Conservation (phyloP, 139 green algal species). For the Pedinophyceae sp. region DNA sequence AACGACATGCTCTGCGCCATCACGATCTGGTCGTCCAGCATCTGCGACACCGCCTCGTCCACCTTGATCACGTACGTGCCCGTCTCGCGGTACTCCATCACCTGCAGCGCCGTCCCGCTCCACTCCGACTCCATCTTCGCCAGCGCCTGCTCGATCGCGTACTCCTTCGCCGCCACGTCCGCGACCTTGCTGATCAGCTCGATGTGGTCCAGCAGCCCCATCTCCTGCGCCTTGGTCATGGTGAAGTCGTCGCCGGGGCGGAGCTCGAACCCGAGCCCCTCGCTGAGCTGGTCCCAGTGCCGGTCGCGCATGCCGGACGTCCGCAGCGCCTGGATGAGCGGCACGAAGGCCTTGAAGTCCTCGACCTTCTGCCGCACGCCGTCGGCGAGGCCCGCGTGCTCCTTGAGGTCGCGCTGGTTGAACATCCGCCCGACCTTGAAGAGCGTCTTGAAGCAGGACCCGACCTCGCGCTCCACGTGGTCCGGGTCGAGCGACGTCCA, state of each 20-base stretch:
- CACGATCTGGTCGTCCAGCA: slow-evolving; percentile 72
- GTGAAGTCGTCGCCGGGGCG: slow-evolving; percentile 24
- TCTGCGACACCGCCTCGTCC: slow-evolving; percentile 53
- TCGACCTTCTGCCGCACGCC: slow-evolving; percentile 36
- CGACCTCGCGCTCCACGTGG: slow-evolving; percentile 41
- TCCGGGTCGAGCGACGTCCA: slow-evolving; percentile 41
- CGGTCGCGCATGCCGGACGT: slow-evolving; percentile 56
- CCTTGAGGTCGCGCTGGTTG: slow-evolving; percentile 17
- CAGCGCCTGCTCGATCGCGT: slow-evolving; percentile 52
- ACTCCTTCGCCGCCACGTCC: slow-evolving; percentile 61
- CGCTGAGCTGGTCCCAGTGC: slow-evolving; percentile 47
- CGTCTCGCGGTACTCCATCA: slow-evolving; percentile 58
- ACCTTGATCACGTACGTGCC: slow-evolving; percentile 66
- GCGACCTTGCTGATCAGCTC: slow-evolving; percentile 37
- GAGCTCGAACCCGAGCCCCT: slow-evolving; percentile 26
- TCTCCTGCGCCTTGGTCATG: slow-evolving; percentile 27
- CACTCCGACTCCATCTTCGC: slow-evolving; percentile 67
- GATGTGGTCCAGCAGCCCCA: slow-evolving; percentile 38
- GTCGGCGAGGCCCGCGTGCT: slow-evolving; percentile 42
- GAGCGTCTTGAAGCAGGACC: slow-evolving; percentile 26
- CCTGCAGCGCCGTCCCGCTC: slow-evolving; percentile 36
- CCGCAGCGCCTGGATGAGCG: slow-evolving; percentile 43
- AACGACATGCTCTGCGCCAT: slow-evolving; percentile 52
- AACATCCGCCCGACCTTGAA: slow-evolving; percentile 31
- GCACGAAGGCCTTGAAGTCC: slow-evolving; percentile 51